Percentiles rank a stretch among this genome's conserved stretches.
These are phyloP conservation scores for Lactarius tabidus DNA, from an alignment of 768 basidiomycete genomes.

Conservation along the genomic window DNA sequence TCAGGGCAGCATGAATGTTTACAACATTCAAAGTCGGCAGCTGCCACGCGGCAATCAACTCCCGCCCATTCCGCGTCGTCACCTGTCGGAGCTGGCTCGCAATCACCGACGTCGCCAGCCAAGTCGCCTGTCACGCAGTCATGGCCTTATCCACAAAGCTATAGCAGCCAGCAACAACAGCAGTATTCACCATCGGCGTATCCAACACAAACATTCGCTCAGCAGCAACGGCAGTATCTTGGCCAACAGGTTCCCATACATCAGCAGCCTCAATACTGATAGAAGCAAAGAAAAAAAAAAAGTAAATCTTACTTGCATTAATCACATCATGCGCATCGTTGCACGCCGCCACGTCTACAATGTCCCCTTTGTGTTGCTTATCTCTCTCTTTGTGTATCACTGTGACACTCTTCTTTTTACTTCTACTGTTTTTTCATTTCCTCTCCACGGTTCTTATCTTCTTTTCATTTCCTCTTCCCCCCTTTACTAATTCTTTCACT, in stretches of 20 bases:
- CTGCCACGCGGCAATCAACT: conserved; percentile 20
- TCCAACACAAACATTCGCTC: conserved; percentile 11
- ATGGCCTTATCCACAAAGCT: conserved; percentile 13
- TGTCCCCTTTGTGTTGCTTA: neutral
- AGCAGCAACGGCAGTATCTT: conserved; percentile 15
- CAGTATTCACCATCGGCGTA: conserved; percentile 17
- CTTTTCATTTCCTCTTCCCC: neutral
- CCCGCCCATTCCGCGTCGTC: conserved; percentile 13
- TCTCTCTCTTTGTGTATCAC: neutral
- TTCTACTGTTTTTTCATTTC: neutral
- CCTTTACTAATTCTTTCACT: conserved; percentile 3
- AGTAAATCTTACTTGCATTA: conserved; percentile 14
- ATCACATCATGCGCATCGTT: conserved; percentile 8
- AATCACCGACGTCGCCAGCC: conserved; percentile 2
- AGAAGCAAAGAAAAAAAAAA: conserved; percentile 1
- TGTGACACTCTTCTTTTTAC: neutral
- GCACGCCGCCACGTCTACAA: neutral
- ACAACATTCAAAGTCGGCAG: conserved; percentile 30
- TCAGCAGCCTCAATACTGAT: conserved; percentile 20
- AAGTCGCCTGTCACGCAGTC: conserved; percentile 8
- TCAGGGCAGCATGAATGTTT: conserved; percentile 63
- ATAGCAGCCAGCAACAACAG: conserved; percentile 17
- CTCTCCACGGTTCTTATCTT: neutral
- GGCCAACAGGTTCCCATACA: conserved; percentile 20
- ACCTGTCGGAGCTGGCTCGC: neutral